These are phyloP conservation scores for Trypanosoma brucei DNA, from an alignment of 208 protist genomes.

Conservation along the genomic window DNA sequence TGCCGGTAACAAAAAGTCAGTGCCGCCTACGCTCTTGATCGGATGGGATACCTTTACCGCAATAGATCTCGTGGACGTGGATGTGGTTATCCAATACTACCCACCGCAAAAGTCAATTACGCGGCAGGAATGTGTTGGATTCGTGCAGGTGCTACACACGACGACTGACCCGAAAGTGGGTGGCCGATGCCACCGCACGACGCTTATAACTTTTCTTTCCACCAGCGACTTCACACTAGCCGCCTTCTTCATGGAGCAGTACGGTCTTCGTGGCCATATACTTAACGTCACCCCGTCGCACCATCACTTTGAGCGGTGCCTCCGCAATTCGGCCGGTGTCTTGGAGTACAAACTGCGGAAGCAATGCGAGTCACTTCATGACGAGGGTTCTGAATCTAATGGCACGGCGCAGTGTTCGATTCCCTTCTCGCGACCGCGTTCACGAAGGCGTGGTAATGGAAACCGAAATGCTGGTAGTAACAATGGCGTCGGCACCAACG, in stretches of 20 bases:
- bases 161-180: slow-evolving; percentile 46
- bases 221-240: slow-evolving; percentile 59
- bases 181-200: slow-evolving; percentile 20
- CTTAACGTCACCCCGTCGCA: slow-evolving; percentile 55
- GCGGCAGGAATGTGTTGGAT: slow-evolving; percentile 59
- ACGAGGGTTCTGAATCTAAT: slow-evolving; percentile 10
- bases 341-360: slow-evolving; percentile 48
- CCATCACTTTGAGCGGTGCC: slow-evolving; percentile 42
- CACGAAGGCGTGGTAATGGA: background rate
- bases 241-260: slow-evolving; percentile 64
- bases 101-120: slow-evolving; percentile 75
- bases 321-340: slow-evolving; percentile 21
- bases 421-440: background rate
- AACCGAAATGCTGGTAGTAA: background rate
- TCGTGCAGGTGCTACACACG: slow-evolving; percentile 70
- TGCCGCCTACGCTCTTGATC: slow-evolving; percentile 30
- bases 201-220: slow-evolving; percentile 52
- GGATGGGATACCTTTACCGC: slow-evolving; percentile 62
- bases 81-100: slow-evolving; percentile 70
- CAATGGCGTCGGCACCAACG: background rate
- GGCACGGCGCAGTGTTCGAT: too few relatives aligned
- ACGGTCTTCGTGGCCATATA: slow-evolving; percentile 62
- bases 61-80: slow-evolving; percentile 77
- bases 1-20: background rate
- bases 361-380: slow-evolving; percentile 23